Evolutionary conservation across 2,329 filamentous ascomycete species (phyloP), one percentile per base, ranked within the genome.

Genomic region (Fusarium secorum): DNA sequence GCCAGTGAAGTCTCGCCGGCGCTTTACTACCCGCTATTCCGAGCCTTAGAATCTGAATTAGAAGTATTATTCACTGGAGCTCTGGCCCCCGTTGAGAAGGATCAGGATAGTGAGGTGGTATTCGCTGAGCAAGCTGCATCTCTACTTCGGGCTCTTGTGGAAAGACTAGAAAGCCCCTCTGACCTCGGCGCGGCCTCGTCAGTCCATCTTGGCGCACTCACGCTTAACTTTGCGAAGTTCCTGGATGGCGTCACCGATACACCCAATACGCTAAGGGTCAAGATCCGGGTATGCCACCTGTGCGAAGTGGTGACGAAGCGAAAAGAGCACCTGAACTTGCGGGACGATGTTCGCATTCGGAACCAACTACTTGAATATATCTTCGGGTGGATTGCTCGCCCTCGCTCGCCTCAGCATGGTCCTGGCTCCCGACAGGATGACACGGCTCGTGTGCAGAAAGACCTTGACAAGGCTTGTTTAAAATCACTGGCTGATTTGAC

Each of bases 331-430:
- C 80, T 92, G 44, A 92, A 91, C 71, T 81, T 92, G 15, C 85
- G 90, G 54, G 89, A 92, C 72, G 90, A 92, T 76, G 88, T 92
- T 41, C 86, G 89, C 32, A 90, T 91, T 73, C 83, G 90, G 57
- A 92, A 92, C 69, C 89, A 91, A 74, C 81, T 92, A 18, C 81
- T 92, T 15, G 90, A 91, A 75, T 89, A 89, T 63, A 88, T 91
- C 38, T 91, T 91, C 68, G 85, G 88, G 64, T 92, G 90, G 90
- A 91, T 92, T 72, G 86, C 89, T 30, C 84, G 89, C 15, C 88
- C 88, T 22, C 85, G 85, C 18, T 86, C 87, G 22, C 84, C 87
- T 0, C 81, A 81, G 13, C 73, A 79, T n/a, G 76, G 78, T 4
- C 74, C 79, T n/a, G 73, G 78, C 24, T 77, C 78, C n/a, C 84